A percentile compares a stretch with the other conserved stretches of the same genome.
phyloP scores from a whole-genome alignment of 2,329 filamentous ascomycete species.

The Eurotiales sp. region DNA sequence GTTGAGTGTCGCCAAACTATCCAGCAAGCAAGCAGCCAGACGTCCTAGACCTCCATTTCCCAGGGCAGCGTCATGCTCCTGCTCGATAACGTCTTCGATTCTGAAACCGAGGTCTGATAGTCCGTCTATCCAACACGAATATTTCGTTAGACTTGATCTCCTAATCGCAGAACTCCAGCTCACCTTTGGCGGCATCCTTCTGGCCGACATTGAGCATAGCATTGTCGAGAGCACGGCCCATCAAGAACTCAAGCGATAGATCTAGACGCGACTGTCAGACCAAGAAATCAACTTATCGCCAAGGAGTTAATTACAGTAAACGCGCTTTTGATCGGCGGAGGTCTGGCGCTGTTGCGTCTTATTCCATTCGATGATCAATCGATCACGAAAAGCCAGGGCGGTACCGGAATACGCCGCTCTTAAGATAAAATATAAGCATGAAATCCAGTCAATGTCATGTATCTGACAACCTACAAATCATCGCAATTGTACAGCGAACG shows the following conservation, averaged over 20 bases:
- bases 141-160: constrained; percentile 17
- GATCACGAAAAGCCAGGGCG: constrained; percentile 86
- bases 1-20: constrained; percentile 91
- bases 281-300: background rate
- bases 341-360: constrained; percentile 96
- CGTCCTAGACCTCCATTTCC: constrained; percentile 95
- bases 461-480: constrained; percentile 54
- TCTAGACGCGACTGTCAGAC: constrained; percentile 44
- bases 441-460: background rate
- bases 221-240: constrained; percentile 96
- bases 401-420: constrained; percentile 86
- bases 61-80: constrained; percentile 93
- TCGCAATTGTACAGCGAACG: constrained; percentile 98
- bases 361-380: constrained; percentile 94
- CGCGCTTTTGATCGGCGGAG: constrained; percentile 80
- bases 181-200: constrained; percentile 79
- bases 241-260: constrained; percentile 93
- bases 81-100: constrained; percentile 89
- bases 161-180: constrained; percentile 13
- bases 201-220: constrained; percentile 93
- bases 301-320: constrained; percentile 66
- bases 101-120: constrained; percentile 88
- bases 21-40: constrained; percentile 92
- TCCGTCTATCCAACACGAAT: constrained; percentile 59
- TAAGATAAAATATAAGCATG: background rate